Conservation (phyloP, 169 alveolate species). For the Plasmodium gaboni region DNA sequence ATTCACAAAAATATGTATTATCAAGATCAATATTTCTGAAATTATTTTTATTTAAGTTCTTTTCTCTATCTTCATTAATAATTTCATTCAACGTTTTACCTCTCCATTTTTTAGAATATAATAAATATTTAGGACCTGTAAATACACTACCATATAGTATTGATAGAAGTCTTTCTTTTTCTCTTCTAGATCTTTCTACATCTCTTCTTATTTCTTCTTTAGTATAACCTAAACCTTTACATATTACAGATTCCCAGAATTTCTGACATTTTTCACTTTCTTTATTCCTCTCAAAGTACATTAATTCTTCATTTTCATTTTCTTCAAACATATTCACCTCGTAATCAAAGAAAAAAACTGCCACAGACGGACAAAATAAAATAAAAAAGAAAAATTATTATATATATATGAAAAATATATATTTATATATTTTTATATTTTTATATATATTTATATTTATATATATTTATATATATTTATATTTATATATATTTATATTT, state of each 20-base stretch:
- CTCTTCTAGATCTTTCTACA: conserved; percentile 40
- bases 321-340: conserved; percentile 15
- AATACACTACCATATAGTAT: conserved; percentile 66
- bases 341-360: neutral
- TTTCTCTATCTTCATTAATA: conserved; percentile 57
- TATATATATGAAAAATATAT: too few species aligned
- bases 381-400: neutral
- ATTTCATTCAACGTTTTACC: conserved; percentile 71
- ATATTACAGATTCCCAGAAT: conserved; percentile 41
- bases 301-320: neutral
- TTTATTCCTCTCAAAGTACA: conserved; percentile 7
- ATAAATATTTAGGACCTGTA: conserved; percentile 38
- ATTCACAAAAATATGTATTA: conserved; percentile 34
- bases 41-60: conserved; percentile 20
- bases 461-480: neutral
- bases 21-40: conserved; percentile 37
- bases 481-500: too few species aligned
- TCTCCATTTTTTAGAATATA: conserved; percentile 66
- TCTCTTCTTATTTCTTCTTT: conserved; percentile 48
- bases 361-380: neutral
- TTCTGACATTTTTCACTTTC: conserved; percentile 37
- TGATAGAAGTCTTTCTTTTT: conserved; percentile 54
- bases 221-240: conserved; percentile 49
- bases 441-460: neutral
- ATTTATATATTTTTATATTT: neutral